These are phyloP conservation scores for Scedosporium apiospermum DNA, from an alignment of 2,329 filamentous ascomycete genomes.

Conservation along the genomic window DNA sequence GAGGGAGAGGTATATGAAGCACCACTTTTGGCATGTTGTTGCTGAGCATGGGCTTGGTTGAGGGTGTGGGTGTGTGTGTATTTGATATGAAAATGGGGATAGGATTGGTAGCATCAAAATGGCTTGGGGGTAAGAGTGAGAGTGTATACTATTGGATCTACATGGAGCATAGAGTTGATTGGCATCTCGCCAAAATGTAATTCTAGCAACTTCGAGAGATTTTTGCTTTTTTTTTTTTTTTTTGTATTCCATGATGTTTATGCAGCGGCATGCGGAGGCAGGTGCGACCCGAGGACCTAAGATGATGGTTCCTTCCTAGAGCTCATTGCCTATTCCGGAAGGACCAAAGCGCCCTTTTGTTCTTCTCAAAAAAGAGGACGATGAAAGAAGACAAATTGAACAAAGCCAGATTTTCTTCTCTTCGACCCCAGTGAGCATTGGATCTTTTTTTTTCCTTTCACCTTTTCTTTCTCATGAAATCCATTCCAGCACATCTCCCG, in stretches of 20 bases:
- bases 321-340: background rate
- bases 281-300: background rate
- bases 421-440: background rate
- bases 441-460: background rate
- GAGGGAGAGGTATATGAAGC: slow-evolving; percentile 4
- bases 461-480: background rate
- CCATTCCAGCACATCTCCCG: background rate
- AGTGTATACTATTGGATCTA: no score
- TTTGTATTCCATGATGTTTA: background rate
- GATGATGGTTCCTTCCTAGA: background rate
- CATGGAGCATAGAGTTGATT: no score
- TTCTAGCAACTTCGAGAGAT: background rate
- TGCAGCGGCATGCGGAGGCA: background rate
- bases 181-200: no score
- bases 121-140: no score
- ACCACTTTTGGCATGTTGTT: slow-evolving; percentile 6
- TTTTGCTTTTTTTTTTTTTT: background rate
- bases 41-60: slow-evolving; percentile 4
- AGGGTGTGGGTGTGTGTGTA: background rate
- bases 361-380: background rate
- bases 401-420: background rate
- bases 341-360: background rate
- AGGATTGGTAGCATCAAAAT: no score
- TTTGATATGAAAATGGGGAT: no score
- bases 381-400: background rate